These are phyloP conservation scores for Neurospora sp. DNA, from an alignment of 495 filamentous ascomycete genomes.

Conservation along the genomic window DNA sequence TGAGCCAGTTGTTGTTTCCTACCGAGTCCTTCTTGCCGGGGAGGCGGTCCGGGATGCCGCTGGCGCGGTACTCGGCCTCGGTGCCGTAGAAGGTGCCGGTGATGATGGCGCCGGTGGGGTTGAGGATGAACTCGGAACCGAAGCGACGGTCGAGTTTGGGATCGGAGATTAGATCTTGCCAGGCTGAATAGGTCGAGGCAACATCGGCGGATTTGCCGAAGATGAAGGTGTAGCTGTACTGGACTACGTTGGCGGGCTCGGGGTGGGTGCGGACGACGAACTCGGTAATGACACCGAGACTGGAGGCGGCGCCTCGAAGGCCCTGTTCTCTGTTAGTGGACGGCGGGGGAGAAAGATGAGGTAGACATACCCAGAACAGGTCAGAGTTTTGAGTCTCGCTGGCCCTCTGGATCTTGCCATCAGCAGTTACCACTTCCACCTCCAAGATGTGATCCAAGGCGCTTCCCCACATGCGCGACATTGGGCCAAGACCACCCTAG, in stretches of 20 bases:
- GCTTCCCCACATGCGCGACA: conserved; percentile 47
- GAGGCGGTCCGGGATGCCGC: conserved; percentile 34
- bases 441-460: conserved; percentile 43
- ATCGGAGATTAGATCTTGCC: conserved; percentile 38
- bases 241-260: conserved; percentile 43
- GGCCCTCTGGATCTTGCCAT: conserved; percentile 45
- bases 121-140: conserved; percentile 39
- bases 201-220: conserved; percentile 35
- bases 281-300: conserved; percentile 54
- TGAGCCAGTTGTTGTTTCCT: conserved; percentile 48
- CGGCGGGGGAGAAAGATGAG: fast-evolving
- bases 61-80: conserved; percentile 37
- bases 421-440: conserved; percentile 50
- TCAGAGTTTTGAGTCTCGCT: conserved; percentile 42
- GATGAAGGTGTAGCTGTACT: conserved; percentile 38
- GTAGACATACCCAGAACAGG: conserved; percentile 43
- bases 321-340: conserved; percentile 27
- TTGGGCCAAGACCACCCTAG: conserved; percentile 42
- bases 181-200: conserved; percentile 27
- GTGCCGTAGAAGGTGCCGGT: conserved; percentile 44
- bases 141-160: conserved; percentile 44
- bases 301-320: conserved; percentile 48
- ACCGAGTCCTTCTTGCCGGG: conserved; percentile 26
- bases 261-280: conserved; percentile 52
- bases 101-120: conserved; percentile 39